Conservation (phyloP, 2,329 filamentous ascomycete species). For the Nigrospora sphaerica region DNA sequence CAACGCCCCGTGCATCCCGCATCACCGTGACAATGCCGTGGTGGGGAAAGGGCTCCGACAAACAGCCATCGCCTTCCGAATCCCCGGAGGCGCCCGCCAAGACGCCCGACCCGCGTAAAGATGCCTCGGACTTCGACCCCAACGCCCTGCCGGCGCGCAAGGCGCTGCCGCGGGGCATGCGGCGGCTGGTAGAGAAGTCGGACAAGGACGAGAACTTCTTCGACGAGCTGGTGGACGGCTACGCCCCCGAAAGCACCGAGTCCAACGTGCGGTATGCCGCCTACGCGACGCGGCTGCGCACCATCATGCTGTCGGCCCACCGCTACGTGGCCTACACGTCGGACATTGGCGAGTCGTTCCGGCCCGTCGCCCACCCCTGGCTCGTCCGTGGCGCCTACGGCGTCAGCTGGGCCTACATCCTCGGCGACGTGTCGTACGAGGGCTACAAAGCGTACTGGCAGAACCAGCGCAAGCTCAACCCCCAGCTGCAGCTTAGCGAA, state of each 20-base stretch:
- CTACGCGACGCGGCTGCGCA: slow-evolving; percentile 79
- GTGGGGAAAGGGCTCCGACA: slow-evolving; percentile 22
- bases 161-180: slow-evolving; percentile 47
- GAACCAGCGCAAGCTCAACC: slow-evolving; percentile 71
- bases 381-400: slow-evolving; percentile 80
- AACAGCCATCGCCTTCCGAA: slow-evolving; percentile 15
- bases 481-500: slow-evolving; percentile 49
- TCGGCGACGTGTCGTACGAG: slow-evolving; percentile 86
- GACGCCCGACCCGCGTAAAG: slow-evolving; percentile 19
- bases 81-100: background rate
- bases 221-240: slow-evolving; percentile 70
- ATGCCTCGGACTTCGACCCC: slow-evolving; percentile 32
- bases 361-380: slow-evolving; percentile 81
- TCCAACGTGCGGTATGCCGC: slow-evolving; percentile 84
- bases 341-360: slow-evolving; percentile 93
- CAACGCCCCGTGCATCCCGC: background rate
- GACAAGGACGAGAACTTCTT: slow-evolving; percentile 66
- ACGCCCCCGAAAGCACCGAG: slow-evolving; percentile 73
- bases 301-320: slow-evolving; percentile 82
- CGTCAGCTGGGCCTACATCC: slow-evolving; percentile 85
- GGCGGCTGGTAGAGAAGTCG: slow-evolving; percentile 49
- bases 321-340: slow-evolving; percentile 96
- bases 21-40: slow-evolving; percentile 12
- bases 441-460: slow-evolving; percentile 91
- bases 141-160: slow-evolving; percentile 39